These are phyloP conservation scores for Wickerhamiella azymoides DNA, from an alignment of 805 yeast genomes.

Conservation along the genomic window DNA sequence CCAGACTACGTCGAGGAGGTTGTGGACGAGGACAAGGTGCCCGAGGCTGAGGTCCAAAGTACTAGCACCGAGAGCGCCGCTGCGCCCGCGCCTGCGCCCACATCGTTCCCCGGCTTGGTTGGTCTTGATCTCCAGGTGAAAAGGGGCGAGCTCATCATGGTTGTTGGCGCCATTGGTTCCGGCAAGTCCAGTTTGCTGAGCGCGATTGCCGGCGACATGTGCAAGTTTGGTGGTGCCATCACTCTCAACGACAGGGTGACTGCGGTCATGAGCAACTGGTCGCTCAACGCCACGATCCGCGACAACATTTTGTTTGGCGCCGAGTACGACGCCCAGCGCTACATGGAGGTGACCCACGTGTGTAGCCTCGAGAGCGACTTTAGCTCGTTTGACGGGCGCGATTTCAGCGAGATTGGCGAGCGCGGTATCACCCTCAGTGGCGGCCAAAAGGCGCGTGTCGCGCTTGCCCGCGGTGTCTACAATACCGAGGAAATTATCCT, in stretches of 20 bases:
- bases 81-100: background rate
- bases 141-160: constrained; percentile 57
- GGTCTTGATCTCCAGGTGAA: constrained; percentile 40
- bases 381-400: constrained; percentile 57
- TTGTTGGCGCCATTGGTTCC: constrained; percentile 71
- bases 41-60: background rate
- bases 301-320: constrained; percentile 63
- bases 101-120: constrained; percentile 30
- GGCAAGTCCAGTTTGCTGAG: constrained; percentile 65
- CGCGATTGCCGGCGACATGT: constrained; percentile 64
- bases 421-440: constrained; percentile 81
- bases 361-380: constrained; percentile 60
- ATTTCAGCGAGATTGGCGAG: constrained; percentile 63
- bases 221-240: constrained; percentile 37
- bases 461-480: constrained; percentile 71
- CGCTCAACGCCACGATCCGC: constrained; percentile 63
- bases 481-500: constrained; percentile 49
- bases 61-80: background rate
- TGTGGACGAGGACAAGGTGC: background rate
- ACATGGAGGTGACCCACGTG: constrained; percentile 40
- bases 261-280: constrained; percentile 63
- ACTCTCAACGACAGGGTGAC: constrained; percentile 39
- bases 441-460: constrained; percentile 81
- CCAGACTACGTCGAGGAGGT: background rate
- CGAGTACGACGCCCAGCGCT: constrained; percentile 36